A percentile compares a stretch with the other conserved stretches of the same genome.
Evolutionary conservation across 1,284 basidiomycete genomes (phyloP).

Genomic region (Rhizoctonia solani): DNA sequence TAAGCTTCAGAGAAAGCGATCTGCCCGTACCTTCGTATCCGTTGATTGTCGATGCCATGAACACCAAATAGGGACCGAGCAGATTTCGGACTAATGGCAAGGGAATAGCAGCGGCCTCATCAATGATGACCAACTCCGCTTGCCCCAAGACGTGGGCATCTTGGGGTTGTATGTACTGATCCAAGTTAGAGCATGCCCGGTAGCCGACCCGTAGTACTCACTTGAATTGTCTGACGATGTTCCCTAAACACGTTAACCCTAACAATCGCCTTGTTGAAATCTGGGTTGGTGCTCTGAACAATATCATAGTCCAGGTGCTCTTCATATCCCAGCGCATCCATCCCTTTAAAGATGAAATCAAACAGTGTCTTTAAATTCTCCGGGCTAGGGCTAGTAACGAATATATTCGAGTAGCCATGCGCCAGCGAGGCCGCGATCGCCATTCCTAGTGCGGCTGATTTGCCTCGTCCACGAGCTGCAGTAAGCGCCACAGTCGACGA

Average conservation of each 20-base stretch:
- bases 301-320: constrained; percentile 98
- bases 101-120: constrained; percentile 98
- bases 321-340: constrained; percentile 94
- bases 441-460: constrained; percentile 93
- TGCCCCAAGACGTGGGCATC: constrained; percentile 97
- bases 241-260: constrained; percentile 93
- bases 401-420: constrained; percentile 97
- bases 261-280: constrained; percentile 95
- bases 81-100: constrained; percentile 93
- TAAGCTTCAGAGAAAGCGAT: constrained; percentile 95
- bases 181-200: constrained; percentile 26
- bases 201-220: constrained; percentile 46
- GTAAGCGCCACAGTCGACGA: constrained; percentile 96
- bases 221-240: constrained; percentile 93
- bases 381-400: constrained; percentile 96
- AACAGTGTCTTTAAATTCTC: constrained; percentile 99
- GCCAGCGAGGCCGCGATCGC: constrained; percentile 92
- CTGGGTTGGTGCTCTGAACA: constrained; percentile 89
- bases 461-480: constrained; percentile 93
- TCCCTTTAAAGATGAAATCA: constrained; percentile 96
- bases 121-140: constrained; percentile 96
- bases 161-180: constrained; percentile 94
- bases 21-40: constrained; percentile 99
- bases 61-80: constrained; percentile 96
- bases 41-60: constrained; percentile 98